phyloP scores from a whole-genome alignment of 1,284 basidiomycete species.

The Tilletia caries region DNA sequence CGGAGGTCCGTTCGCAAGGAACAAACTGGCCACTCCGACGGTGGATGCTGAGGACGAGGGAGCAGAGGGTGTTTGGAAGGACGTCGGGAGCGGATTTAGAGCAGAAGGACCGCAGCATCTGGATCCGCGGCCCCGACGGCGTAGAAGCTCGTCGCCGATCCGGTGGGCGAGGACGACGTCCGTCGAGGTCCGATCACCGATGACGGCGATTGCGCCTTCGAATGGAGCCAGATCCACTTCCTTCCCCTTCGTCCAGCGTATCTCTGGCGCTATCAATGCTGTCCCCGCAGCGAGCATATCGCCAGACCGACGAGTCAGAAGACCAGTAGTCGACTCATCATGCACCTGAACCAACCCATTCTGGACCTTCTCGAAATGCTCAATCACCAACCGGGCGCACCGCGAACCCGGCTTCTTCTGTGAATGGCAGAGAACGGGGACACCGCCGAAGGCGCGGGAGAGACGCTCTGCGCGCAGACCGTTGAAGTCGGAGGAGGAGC shows the following conservation, averaged over 20 bases:
- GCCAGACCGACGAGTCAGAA: background rate
- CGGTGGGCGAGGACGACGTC: slow-evolving; percentile 83
- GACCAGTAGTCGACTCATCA: background rate
- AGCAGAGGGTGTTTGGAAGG: slow-evolving; percentile 7
- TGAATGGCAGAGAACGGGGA: slow-evolving; percentile 76
- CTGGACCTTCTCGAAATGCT: slow-evolving; percentile 59
- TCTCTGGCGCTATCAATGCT: background rate
- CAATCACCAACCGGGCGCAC: slow-evolving; percentile 67
- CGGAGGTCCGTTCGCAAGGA: background rate
- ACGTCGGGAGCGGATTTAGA: slow-evolving; percentile 29
- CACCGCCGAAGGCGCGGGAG: slow-evolving; percentile 65
- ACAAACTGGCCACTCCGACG: background rate
- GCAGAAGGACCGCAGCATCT: slow-evolving; percentile 15
- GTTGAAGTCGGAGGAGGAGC: slow-evolving; percentile 63
- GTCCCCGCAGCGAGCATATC: background rate
- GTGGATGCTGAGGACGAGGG: slow-evolving; percentile 11
- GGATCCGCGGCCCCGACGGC: slow-evolving; percentile 16
- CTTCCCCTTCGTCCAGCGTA: background rate
- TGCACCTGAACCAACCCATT: slow-evolving; percentile 27
- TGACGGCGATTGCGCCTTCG: slow-evolving; percentile 63
- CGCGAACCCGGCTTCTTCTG: slow-evolving; percentile 67
- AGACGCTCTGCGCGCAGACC: slow-evolving; percentile 74
- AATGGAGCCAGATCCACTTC: background rate
- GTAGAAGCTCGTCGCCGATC: slow-evolving; percentile 45
- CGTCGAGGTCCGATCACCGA: slow-evolving; percentile 87